Base-by-base conservation (phyloP, 805 yeast genomes). In the Candida corydali region DNA sequence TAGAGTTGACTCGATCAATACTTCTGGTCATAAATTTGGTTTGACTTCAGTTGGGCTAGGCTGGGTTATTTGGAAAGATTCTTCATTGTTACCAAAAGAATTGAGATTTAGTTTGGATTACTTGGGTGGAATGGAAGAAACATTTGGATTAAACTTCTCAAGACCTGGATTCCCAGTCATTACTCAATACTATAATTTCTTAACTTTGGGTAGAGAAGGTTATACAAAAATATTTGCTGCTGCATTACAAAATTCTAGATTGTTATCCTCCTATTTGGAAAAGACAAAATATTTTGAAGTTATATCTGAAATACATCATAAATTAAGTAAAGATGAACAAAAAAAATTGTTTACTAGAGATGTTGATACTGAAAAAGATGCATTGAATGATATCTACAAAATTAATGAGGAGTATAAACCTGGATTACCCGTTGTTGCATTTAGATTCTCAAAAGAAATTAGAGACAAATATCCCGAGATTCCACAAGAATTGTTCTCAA, bases 11-110 rank as follows among this genome's bases (percentile, higher is more conserved):
- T 80, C 89, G 20, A 87, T 88, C 63, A 89, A 87, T 65, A 76
- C 94, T 8, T 84, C 95, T 1, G 96, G 96, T 41, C 97, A 88
- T 65, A 88, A 88, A 63, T 88, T 85, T 61, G 97, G 97, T 24
- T 68, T 88, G 34, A 83, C 89, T 20, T 78, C 94, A 17, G 95
- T 91, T 8, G 97, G 97, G 29, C 71, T 86, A 36, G 97, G 97
- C 37, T 88, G 96, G 96, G 78, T 88, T 43, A 62, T 88, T 37
- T 89, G 95, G 87, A 78, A 80, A 55, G 78, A 79, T 54, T 66
- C 69, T 29, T 47, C 63, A 27, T 73, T 70, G 52, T 69, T 88
- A 44, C 93, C 96, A 17, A 70, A 78, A 40, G 78, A 76, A 43
- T 69, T 88, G 44, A 74, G 82, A 50, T 88, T 88, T 63, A 80